Conservation (phyloP, 2,329 filamentous ascomycete genomes). For the Fusarium paranaense region DNA sequence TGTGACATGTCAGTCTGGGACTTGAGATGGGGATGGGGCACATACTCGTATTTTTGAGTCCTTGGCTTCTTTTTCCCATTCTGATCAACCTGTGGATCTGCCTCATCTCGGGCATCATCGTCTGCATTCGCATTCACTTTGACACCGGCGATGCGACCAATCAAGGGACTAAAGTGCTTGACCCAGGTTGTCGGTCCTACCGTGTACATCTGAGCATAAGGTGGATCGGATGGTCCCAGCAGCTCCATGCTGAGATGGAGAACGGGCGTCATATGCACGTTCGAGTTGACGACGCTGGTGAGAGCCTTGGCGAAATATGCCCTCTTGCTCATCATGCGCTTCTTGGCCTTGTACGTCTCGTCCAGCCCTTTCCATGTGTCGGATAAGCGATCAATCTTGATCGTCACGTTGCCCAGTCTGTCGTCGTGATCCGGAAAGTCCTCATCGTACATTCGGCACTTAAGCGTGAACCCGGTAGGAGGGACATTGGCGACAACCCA, state of each 20-base stretch:
- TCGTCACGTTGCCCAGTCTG: slow-evolving; percentile 85
- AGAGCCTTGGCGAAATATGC: slow-evolving; percentile 82
- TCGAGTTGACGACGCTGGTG: slow-evolving; percentile 70
- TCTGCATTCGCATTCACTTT: slow-evolving; percentile 73
- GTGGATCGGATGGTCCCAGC: slow-evolving; percentile 79
- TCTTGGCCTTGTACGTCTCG: slow-evolving; percentile 78
- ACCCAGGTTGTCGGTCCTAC: slow-evolving; percentile 80
- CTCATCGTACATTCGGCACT: slow-evolving; percentile 90
- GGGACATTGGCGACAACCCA: slow-evolving; percentile 94
- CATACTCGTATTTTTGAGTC: slow-evolving; percentile 81
- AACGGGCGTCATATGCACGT: slow-evolving; percentile 75
- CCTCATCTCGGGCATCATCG: slow-evolving; percentile 50
- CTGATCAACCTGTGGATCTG: slow-evolving; percentile 36
- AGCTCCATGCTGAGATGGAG: slow-evolving; percentile 81
- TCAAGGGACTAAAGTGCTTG: slow-evolving; percentile 89
- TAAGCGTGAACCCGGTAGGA: slow-evolving; percentile 81
- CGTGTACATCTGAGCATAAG: slow-evolving; percentile 79
- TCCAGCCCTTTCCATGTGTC: slow-evolving; percentile 76
- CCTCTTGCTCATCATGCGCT: slow-evolving; percentile 86
- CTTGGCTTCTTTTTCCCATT: slow-evolving; percentile 58
- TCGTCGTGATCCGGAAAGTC: slow-evolving; percentile 89
- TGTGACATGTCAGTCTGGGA: slow-evolving; percentile 15
- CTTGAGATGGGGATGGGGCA: slow-evolving; percentile 17
- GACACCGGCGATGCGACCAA: slow-evolving; percentile 82
- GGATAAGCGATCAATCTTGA: slow-evolving; percentile 70